Evolutionary conservation across 495 filamentous ascomycete species (phyloP), one percentile per base, ranked within the genome.

Genomic region (Penicillium subrubescens): DNA sequence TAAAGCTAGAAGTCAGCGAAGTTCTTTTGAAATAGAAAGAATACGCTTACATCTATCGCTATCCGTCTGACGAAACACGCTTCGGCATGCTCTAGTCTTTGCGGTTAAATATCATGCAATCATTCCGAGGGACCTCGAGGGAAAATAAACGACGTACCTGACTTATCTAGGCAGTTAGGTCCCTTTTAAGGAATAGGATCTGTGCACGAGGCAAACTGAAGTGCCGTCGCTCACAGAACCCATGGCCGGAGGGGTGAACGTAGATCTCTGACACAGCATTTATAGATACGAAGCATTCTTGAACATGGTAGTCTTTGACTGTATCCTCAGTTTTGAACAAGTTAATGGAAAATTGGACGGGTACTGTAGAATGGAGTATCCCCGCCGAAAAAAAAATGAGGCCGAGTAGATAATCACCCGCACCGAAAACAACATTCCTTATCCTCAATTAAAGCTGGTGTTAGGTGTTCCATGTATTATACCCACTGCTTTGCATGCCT

Each of bases 321-420:
- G 31, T 11, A 31, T 53, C 51, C 51, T 53, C 14, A 53, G 25
- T 31, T 31, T 52, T 53, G 27, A 53, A 53, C 27, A 53, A 5
- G 12, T 53, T 53, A 53, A 53, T 53, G 27, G 51, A 53, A 53
- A 52, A 53, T 33, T 53, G 27, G 23, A 53, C 27, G 27, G 25
- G 51, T 53, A 53, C 51, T 53, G 27, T 53, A 53, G 23, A 53
- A 53, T 53, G 17, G 51, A 53, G 27, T 31, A 53, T 53, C 51
- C 17, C 51, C 51, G 51, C 51, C 8, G 46, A 53, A 33, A 33
- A 27, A 46, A 31, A 53, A 53, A 17, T 53, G 27, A 53, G 51
- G 51, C 23, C 4, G 12, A 53, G 51, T 31, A 53, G 23, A 53
- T 3, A 53, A 53, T 53, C 12, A 53, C 51, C 3, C 17, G 17